Base-by-base conservation (phyloP, 2,329 filamentous ascomycete species). In the Sphaceloma murrayae region DNA sequence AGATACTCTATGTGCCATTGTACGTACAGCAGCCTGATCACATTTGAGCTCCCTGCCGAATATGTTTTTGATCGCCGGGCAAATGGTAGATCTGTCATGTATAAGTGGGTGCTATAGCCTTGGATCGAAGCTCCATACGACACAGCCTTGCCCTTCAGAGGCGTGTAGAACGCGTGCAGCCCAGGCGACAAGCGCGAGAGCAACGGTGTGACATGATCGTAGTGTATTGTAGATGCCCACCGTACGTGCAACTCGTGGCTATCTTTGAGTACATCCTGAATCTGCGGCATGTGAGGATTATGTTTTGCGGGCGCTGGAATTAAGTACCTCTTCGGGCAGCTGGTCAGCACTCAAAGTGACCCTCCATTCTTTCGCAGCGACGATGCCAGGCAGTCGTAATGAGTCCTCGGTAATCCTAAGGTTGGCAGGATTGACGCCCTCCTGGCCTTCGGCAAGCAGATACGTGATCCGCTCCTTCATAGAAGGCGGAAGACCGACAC, bases 391-490 rank as follows among this genome's bases (percentile, higher is more conserved):
- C 43, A 93, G 64, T 2, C 69, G 69, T 13, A 83, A 62, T 7
- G 62, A 60, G 34, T 69, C 65, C 32, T 68, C 64, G 33, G 67
- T 66, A 32, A 93, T 63, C 9, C 71, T 62, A 42, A 94, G 64
- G 34, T 75, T 67, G 2, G 74, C 65, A 0, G 82, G 80, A 43
- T 83, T 75, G 49, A 88, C 70, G 2, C 71, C 70, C 46, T 74
- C 67, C 32, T 79, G 75, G n/a, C 73, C 68, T 16, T 74, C 71
- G 52, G 82, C 78, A 43, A 93, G 67, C 52, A 86, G 49, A 49
- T 68, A 91, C 1, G 88, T 94, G 54, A 86, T 78, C 63, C 85
- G 72, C 63, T 86, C 77, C 54, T 81, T 78, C 84, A 89, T 87
- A 34, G 3, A 22, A 19, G 8, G 11, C 13, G 11, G 24, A 6